These are phyloP conservation scores for Aphanomyces stellatus DNA, from an alignment of 352 stramenopile species.

Conservation along the genomic window DNA sequence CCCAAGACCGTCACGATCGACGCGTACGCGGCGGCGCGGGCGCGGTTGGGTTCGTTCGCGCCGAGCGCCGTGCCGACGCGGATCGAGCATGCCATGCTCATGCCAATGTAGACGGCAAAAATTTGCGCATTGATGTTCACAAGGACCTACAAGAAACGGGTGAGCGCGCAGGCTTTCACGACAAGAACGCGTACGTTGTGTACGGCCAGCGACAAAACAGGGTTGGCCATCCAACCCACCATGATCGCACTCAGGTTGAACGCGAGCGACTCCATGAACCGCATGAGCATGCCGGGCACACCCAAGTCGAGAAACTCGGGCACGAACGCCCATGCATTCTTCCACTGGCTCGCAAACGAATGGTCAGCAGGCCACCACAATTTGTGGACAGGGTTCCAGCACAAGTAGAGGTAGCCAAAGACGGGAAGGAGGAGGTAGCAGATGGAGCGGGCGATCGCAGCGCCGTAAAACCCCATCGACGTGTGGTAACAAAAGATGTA, in stretches of 20 bases:
- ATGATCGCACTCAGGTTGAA: slow-evolving; percentile 57
- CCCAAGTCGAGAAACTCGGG: slow-evolving; percentile 28
- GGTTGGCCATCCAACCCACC: slow-evolving; percentile 57
- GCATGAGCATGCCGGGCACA: slow-evolving; percentile 60
- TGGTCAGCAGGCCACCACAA: slow-evolving; percentile 4
- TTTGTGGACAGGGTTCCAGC: slow-evolving; percentile 12
- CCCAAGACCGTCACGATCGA: slow-evolving; percentile 49
- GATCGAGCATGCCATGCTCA: slow-evolving; percentile 58
- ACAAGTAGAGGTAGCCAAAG: slow-evolving; percentile 4
- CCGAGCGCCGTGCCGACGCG: slow-evolving; percentile 77
- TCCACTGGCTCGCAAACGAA: neutral
- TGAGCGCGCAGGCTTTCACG: neutral
- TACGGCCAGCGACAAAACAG: slow-evolving; percentile 24
- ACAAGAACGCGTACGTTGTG: slow-evolving; percentile 22
- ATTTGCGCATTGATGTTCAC: slow-evolving; percentile 75
- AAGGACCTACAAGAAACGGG: neutral
- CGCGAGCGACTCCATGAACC: slow-evolving; percentile 76
- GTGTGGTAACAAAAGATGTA: slow-evolving; percentile 29
- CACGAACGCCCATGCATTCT: slow-evolving; percentile 8
- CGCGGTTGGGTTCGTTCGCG: slow-evolving; percentile 61
- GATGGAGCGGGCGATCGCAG: neutral
- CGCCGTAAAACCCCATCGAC: slow-evolving; percentile 19
- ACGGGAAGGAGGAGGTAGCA: neutral
- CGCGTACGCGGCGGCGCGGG: slow-evolving; percentile 30
- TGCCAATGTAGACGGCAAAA: slow-evolving; percentile 60